Base-by-base conservation (phyloP, 306 rosid genomes). In the Cucurbita pepo region DNA sequence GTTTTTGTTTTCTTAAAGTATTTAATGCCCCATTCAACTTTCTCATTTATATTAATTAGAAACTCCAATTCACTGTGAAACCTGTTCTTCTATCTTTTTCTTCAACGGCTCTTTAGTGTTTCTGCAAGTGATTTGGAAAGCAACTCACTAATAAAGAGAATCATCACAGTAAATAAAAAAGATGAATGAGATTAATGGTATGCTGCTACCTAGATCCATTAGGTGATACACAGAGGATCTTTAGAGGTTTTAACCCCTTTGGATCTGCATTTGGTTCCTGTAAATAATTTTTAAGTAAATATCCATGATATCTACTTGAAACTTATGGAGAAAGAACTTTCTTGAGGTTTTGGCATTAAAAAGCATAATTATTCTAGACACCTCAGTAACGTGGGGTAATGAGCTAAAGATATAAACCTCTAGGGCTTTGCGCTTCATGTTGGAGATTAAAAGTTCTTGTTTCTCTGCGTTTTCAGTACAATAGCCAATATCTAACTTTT, bases 241-340 rank as follows among this genome's bases (percentile, higher is more conserved):
- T 89, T 60, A 76, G 80, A 78, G 97, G 77, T 85, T 83, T 89
- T 77, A 79, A 70, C 61, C 79, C 79, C 73, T 75, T 80, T 61
- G 80, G 72, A 81, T 86, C 91, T 78, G 88, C 79, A 81, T 78
- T 82, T 47, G 85, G 69, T 73, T 74, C 84, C 99, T 90, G 95
- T 64, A 79, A 77, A 76, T 11, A 54, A 47, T 14, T 60, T 38
- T 30, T 18, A 36, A 9, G 34, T 34, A 37, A 53, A 71, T 34
- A 8, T 16, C 57, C 1, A 8, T 52, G 30, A 70, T 30, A 36
- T 52, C 16, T 45, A 45, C 72, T 45, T 11, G 56, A 45, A 45
- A 13, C 72, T 66, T 21, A 66, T 3, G 40, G 36, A 71, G 50
- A 70, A 34, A 71, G 5, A 51, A 30, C 22, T 11, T 30, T n/a